phyloP scores from a whole-genome alignment of 1,139 yeast species.

The Pichia sp. region DNA sequence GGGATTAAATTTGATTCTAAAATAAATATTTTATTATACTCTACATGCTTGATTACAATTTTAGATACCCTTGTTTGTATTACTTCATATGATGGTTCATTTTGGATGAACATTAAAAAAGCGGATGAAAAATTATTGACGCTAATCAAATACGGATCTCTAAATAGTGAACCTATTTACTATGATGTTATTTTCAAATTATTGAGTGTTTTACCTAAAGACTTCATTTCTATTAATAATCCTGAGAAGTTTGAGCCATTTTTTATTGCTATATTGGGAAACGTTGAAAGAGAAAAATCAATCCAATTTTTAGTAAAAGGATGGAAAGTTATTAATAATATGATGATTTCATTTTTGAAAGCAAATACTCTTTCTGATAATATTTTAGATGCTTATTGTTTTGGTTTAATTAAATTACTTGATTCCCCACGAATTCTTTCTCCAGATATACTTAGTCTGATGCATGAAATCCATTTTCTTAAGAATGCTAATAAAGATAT shows the following conservation, averaged over 20 bases:
- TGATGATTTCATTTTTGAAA: conserved; percentile 6
- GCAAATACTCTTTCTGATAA: conserved; percentile 3
- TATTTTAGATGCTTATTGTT: conserved; percentile 11
- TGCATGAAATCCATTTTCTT: conserved; percentile 13
- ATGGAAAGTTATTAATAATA: conserved; percentile 23
- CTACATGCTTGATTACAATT: conserved; percentile 42
- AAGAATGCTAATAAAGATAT: conserved; percentile 19
- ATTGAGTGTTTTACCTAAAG: conserved; percentile 24
- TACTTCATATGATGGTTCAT: conserved; percentile 36
- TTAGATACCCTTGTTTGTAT: conserved; percentile 42
- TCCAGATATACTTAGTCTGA: conserved; percentile 3
- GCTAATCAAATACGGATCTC: conserved; percentile 47
- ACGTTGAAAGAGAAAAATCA: conserved; percentile 25
- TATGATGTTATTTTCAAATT: conserved; percentile 31
- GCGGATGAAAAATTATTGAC: conserved; percentile 39
- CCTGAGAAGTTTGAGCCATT: conserved; percentile 22
- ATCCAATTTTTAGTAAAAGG: conserved; percentile 20
- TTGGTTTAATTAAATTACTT: conserved; percentile 12
- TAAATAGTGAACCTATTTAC: conserved; percentile 47
- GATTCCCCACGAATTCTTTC: conserved; percentile 21
- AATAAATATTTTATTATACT: conserved; percentile 36
- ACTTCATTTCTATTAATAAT: conserved; percentile 16
- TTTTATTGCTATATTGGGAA: conserved; percentile 25
- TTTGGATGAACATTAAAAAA: conserved; percentile 44
- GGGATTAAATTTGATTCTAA: conserved; percentile 37